phyloP scores from a whole-genome alignment of 78 protist genomes.

The Dictyostelium brefeldianum region DNA sequence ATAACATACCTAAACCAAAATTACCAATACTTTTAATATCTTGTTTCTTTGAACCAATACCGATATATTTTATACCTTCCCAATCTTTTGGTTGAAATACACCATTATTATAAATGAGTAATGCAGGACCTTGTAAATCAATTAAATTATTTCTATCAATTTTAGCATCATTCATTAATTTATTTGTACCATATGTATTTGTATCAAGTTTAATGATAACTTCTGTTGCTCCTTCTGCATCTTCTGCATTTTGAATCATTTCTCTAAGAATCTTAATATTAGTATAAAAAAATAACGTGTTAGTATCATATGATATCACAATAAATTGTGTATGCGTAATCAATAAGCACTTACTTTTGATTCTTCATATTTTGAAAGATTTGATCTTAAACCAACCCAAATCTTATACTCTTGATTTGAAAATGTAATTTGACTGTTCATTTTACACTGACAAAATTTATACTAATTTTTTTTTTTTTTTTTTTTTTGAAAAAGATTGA shows the following conservation, averaged over 20 bases:
- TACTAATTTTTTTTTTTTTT: too few relatives aligned
- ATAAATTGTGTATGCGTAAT: too few relatives aligned
- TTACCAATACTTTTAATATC: constrained; percentile 59
- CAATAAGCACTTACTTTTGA: too few relatives aligned
- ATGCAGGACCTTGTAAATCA: constrained; percentile 32
- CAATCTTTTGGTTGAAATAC: constrained; percentile 43
- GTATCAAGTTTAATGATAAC: constrained; percentile 26
- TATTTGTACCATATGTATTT: neutral
- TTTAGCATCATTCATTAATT: neutral
- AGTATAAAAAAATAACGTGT: too few relatives aligned
- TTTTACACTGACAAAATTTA: too few relatives aligned
- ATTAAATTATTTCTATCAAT: neutral
- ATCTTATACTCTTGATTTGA: too few relatives aligned
- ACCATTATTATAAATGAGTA: constrained; percentile 11
- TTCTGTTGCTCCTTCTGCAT: constrained; percentile 13
- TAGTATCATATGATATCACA: too few relatives aligned
- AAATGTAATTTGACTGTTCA: too few relatives aligned
- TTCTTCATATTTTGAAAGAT: too few relatives aligned
- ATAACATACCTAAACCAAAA: constrained; percentile 44
- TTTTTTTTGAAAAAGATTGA: too few relatives aligned
- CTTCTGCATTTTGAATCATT: constrained; percentile 50
- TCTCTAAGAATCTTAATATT: neutral
- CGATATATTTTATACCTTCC: constrained; percentile 14
- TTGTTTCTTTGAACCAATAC: constrained; percentile 39
- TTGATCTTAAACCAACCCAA: too few relatives aligned